A percentile compares a stretch with the other conserved stretches of the same genome.
Conservation (phyloP, 2,329 filamentous ascomycete genomes). For the Pochonia chlamydosporia region DNA sequence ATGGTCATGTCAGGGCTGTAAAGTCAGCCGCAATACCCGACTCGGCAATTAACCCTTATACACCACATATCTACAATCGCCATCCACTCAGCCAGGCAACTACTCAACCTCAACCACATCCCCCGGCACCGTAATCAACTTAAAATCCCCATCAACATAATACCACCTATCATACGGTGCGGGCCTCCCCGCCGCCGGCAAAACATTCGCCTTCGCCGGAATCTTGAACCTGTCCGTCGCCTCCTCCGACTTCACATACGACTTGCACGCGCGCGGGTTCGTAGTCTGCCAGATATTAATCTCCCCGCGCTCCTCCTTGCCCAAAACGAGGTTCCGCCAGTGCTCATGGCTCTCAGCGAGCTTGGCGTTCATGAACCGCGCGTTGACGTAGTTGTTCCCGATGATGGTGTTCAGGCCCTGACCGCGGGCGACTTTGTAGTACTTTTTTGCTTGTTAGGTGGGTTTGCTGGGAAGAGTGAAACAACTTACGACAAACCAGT, state of each 20-base stretch:
- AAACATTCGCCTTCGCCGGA: slow-evolving; percentile 21
- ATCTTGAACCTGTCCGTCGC: slow-evolving; percentile 25
- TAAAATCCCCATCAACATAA: slow-evolving; percentile 27
- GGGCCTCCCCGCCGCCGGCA: slow-evolving; percentile 24
- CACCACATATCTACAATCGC: too few relatives aligned
- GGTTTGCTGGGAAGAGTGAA: neutral
- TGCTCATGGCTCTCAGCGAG: slow-evolving; percentile 31
- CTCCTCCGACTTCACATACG: slow-evolving; percentile 25
- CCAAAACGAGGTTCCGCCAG: slow-evolving; percentile 33
- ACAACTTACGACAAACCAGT: slow-evolving; percentile 32
- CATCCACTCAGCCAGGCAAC: neutral
- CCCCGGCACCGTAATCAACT: slow-evolving; percentile 17
- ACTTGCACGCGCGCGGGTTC: slow-evolving; percentile 21
- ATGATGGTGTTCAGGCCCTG: slow-evolving; percentile 29
- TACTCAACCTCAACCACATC: slow-evolving; percentile 10
- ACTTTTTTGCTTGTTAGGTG: slow-evolving; percentile 15
- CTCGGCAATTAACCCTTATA: too few relatives aligned
- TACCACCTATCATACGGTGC: slow-evolving; percentile 30
- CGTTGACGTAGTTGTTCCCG: slow-evolving; percentile 29
- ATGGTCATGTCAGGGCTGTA: too few relatives aligned
- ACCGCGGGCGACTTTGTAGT: slow-evolving; percentile 34
- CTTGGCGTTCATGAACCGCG: slow-evolving; percentile 22
- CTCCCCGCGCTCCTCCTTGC: slow-evolving; percentile 27
- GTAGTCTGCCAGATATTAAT: slow-evolving; percentile 37
- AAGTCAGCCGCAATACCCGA: too few relatives aligned